Percentiles rank a stretch among this genome's conserved stretches.
Evolutionary conservation across 2,329 filamentous ascomycete species (phyloP).

Genomic region (Aspergillus viridinutans): DNA sequence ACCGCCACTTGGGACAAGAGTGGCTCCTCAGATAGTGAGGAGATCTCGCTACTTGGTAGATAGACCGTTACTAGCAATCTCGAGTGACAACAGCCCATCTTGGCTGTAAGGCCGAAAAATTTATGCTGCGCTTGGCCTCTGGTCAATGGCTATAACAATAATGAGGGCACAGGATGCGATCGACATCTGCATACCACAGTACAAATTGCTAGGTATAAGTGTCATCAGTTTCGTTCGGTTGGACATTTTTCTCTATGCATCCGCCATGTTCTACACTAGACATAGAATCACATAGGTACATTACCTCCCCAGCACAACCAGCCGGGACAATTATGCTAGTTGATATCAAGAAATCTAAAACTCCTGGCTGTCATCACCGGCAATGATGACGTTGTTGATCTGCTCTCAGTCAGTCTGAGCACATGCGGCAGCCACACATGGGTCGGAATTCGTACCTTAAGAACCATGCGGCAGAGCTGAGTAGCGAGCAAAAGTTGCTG

Average conservation of each 20-base stretch:
- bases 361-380: slow-evolving; percentile 80
- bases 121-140: no score
- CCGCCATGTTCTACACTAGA: background rate
- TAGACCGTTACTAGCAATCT: no score
- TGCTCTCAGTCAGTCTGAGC: slow-evolving; percentile 25
- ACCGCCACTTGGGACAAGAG: background rate
- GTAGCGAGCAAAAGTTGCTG: slow-evolving; percentile 95
- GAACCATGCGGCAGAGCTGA: slow-evolving; percentile 95
- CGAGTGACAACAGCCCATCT: no score
- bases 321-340: background rate
- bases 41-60: no score
- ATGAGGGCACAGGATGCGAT: no score
- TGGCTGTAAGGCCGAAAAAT: no score
- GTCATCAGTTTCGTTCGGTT: background rate
- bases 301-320: background rate
- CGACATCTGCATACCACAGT: no score
- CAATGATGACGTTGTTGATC: slow-evolving; percentile 90
- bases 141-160: no score
- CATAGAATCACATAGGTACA: background rate
- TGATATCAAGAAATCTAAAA: slow-evolving; percentile 55
- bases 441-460: slow-evolving; percentile 61
- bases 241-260: background rate
- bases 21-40: no score
- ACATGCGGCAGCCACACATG: background rate
- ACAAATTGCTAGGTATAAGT: background rate